Evolutionary conservation across 2,329 filamentous ascomycete species (phyloP), one percentile per base, ranked within the genome.

Genomic region (Calonectria fujianensis): DNA sequence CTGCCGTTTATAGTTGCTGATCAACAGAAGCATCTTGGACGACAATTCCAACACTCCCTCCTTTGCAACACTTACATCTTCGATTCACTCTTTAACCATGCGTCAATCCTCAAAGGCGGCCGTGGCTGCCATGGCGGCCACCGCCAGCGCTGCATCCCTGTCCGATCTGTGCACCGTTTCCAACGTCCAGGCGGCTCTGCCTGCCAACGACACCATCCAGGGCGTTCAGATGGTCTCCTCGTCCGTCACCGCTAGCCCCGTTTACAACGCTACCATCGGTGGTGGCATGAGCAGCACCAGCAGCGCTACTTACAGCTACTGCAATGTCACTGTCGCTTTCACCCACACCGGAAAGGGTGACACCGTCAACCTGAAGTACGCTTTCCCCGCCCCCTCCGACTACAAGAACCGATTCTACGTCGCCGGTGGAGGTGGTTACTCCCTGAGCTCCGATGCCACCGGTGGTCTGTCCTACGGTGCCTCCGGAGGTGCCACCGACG

Each of bases 371-470:
- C 70, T 86, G 57, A 80, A 80, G 71, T 85, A 85, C 63, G 81
- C 77, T 27, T 82, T 86, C 73, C 85, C 84, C 4, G 57, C 52
- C 52, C 83, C 85, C 0, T 80, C 81, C 27, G 81, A 83, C 52
- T 89, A 86, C 79, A 77, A 87, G 77, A 87, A 86, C 77, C 86
- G 87, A 24, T 89, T 87, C 80, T 87, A 87, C 69, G 84, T 87
- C 8, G 84, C 80, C 18, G 87, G 87, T 10, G 87, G 87, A 27
- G 87, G 86, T 29, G 87, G 86, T 2, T 88, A 83, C 80, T 78
- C 77, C 14, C 77, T 78, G 20, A 72, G 52, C 68, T 76, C 63
- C 14, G 77, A 78, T 14, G 81, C 84, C 20, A 82, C 88, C n/a
- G 82, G 83, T 80, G 81, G 86, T 70, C 82, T 88, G 24, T 72